A percentile compares a stretch with the other conserved stretches of the same genome.
Evolutionary conservation across 2,329 filamentous ascomycete genomes (phyloP).

Genomic region (Paecilomyces niveus): DNA sequence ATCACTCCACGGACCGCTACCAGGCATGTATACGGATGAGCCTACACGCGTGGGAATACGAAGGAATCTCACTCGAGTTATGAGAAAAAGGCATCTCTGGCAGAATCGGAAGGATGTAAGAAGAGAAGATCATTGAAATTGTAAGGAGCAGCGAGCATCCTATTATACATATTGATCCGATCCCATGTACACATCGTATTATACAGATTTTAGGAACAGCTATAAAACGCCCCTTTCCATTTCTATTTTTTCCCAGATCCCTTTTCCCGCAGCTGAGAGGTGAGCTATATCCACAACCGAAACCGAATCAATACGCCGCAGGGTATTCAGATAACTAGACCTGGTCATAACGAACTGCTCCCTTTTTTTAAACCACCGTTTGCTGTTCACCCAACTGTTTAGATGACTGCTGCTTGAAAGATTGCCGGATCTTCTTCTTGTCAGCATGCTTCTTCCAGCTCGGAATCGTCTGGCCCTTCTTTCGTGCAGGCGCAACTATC

Average conservation of each 20-base stretch:
- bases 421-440: slow-evolving; percentile 37
- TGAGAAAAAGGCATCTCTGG: not conserved
- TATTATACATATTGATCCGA: not conserved
- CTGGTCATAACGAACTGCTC: not conserved
- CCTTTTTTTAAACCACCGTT: slow-evolving; percentile 1
- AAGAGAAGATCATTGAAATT: not conserved
- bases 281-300: not conserved
- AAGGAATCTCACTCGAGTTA: not conserved
- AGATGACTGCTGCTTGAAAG: slow-evolving; percentile 27
- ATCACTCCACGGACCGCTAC: not conserved
- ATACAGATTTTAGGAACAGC: not conserved
- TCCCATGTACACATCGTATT: not conserved
- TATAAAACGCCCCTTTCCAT: not conserved
- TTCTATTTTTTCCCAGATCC: not conserved
- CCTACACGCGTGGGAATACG: not conserved
- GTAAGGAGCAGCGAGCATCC: not conserved
- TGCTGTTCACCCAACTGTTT: not conserved
- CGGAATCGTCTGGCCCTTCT: slow-evolving; percentile 30
- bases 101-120: not conserved
- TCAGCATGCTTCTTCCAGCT: slow-evolving; percentile 38
- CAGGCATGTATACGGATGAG: not conserved
- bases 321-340: not conserved
- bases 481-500: slow-evolving; percentile 14
- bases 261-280: not conserved
- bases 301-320: not conserved